phyloP scores from a whole-genome alignment of 75 land plant species.

The Pinus albicaulis region DNA sequence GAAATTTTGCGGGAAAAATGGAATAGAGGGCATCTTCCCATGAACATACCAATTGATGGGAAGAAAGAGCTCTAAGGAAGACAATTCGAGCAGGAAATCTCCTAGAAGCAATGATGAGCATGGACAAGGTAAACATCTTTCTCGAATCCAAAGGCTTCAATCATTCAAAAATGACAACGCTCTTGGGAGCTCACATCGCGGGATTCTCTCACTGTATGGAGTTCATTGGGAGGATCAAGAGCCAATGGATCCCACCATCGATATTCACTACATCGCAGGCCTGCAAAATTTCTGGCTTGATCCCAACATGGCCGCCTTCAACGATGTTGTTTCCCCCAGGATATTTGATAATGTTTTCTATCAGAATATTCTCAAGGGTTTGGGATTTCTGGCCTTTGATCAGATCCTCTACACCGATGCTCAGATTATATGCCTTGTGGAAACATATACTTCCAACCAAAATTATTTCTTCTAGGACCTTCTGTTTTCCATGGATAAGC shows the following conservation, averaged over 20 bases:
- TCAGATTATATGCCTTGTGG: conserved; percentile 38
- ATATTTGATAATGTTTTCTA: conserved; percentile 65
- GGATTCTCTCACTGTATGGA: conserved; percentile 61
- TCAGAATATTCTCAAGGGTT: conserved; percentile 33
- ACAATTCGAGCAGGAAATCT: too few relatives aligned
- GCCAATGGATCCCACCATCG: conserved; percentile 29
- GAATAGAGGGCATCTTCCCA: too few relatives aligned
- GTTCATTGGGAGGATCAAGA: conserved; percentile 19
- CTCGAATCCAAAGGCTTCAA: conserved; percentile 49
- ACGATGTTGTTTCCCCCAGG: conserved; percentile 59
- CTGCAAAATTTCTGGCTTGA: conserved; percentile 43
- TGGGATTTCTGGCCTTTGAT: conserved; percentile 60
- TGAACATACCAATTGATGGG: too few relatives aligned
- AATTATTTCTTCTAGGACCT: conserved; percentile 51
- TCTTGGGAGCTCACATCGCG: conserved; percentile 52
- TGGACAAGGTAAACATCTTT: conserved; percentile 23
- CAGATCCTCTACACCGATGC: conserved; percentile 24
- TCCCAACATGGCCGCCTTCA: conserved; percentile 49
- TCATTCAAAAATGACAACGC: conserved; percentile 46
- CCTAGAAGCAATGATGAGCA: conserved; percentile 8
- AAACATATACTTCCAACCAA: conserved; percentile 44
- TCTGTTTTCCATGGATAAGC: conserved; percentile 51
- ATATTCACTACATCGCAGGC: conserved; percentile 30
- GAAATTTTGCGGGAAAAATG: neutral
- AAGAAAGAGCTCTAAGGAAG: too few relatives aligned